Evolutionary conservation across 305 asterid genomes (phyloP).

Genomic region (Solanum hybrid): DNA sequence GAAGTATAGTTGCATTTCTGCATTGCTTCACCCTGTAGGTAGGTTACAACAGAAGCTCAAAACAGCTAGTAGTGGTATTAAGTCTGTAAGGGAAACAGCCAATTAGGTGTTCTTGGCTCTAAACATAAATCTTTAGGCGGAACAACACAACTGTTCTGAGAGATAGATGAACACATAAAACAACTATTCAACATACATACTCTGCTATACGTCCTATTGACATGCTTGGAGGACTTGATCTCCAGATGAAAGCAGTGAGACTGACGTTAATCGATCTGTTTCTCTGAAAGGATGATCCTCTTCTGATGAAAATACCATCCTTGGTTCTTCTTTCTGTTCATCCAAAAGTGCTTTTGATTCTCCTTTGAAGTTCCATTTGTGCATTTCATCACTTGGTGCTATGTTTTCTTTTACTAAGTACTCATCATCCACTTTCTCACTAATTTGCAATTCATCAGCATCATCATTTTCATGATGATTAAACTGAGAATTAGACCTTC

Average conservation of each 20-base stretch:
- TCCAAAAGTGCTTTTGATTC: slow-evolving; percentile 40
- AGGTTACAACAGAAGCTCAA: neutral
- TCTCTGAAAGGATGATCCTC: slow-evolving; percentile 33
- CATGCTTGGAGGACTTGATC: slow-evolving; percentile 18
- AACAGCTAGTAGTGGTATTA: neutral
- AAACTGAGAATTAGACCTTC: slow-evolving; percentile 50
- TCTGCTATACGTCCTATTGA: neutral
- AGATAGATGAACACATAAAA: neutral
- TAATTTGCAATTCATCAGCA: neutral
- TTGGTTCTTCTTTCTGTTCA: slow-evolving; percentile 14
- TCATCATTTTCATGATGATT: slow-evolving; percentile 20
- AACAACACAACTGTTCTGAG: neutral
- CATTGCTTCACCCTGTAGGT: neutral
- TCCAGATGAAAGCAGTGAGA: slow-evolving; percentile 43
- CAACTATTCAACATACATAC: neutral
- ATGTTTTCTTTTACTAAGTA: slow-evolving; percentile 31
- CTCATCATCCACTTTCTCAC: slow-evolving; percentile 8
- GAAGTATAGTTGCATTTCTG: neutral
- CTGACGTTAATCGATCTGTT: slow-evolving; percentile 18
- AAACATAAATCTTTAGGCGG: neutral
- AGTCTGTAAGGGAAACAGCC: neutral
- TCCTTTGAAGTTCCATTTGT: slow-evolving; percentile 17
- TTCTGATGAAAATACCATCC: slow-evolving; percentile 8
- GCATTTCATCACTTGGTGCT: slow-evolving; percentile 27
- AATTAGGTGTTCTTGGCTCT: neutral